phyloP scores from a whole-genome alignment of 164 flowering plant genomes.

The Aristolochia contorta region DNA sequence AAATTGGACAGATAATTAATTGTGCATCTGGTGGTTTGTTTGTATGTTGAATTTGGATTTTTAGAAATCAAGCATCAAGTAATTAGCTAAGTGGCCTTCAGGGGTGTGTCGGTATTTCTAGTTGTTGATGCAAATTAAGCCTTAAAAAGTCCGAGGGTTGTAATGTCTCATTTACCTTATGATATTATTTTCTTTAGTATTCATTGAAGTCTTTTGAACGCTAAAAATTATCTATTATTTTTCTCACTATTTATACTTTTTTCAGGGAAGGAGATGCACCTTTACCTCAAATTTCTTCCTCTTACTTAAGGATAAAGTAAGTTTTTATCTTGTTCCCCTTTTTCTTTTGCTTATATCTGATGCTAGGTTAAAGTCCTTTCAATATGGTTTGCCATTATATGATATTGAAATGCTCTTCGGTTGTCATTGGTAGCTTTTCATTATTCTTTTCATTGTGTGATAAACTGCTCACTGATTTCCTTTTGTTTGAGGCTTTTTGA shows the following conservation, averaged over 20 bases:
- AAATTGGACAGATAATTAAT: too few relatives aligned
- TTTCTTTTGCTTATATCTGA: background rate
- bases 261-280: constrained; percentile 56
- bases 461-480: background rate
- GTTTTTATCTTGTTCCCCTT: constrained; percentile 15
- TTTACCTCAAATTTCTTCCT: constrained; percentile 43
- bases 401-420: background rate
- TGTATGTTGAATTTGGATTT: too few relatives aligned
- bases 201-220: too few relatives aligned
- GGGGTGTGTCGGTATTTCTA: too few relatives aligned
- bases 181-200: too few relatives aligned
- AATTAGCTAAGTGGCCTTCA: too few relatives aligned
- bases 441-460: background rate
- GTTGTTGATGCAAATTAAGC: too few relatives aligned
- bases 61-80: too few relatives aligned
- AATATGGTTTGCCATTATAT: background rate
- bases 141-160: too few relatives aligned
- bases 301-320: constrained; percentile 55
- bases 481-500: background rate
- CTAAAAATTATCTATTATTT: background rate
- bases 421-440: background rate
- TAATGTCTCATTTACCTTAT: too few relatives aligned
- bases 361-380: constrained; percentile 1
- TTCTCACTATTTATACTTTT: constrained; percentile 13
- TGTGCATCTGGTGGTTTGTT: too few relatives aligned